Percentiles rank a stretch among this genome's conserved stretches.
Evolutionary conservation across 2,329 filamentous ascomycete species (phyloP).

Genomic region (Orbilia ellipsospora): DNA sequence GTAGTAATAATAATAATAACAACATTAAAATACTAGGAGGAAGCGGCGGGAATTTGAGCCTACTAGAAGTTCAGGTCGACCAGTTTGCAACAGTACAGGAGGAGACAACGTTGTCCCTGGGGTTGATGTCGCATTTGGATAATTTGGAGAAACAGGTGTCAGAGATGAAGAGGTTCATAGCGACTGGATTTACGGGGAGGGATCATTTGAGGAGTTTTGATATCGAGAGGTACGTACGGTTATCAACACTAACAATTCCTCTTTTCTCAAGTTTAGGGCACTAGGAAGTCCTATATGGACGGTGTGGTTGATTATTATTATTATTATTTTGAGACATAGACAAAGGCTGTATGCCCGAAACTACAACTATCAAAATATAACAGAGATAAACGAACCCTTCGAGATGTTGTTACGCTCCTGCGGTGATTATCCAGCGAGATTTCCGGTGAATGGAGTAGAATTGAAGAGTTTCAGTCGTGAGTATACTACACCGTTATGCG

Average conservation of each 20-base stretch:
- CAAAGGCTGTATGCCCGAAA: slow-evolving; percentile 56
- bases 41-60: not conserved
- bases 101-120: slow-evolving; percentile 57
- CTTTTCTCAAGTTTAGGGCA: not conserved
- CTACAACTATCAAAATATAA: slow-evolving; percentile 57
- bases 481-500: slow-evolving; percentile 9
- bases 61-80: slow-evolving; percentile 21
- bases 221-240: slow-evolving; percentile 32
- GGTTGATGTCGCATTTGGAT: slow-evolving; percentile 57
- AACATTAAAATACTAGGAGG: too few relatives aligned
- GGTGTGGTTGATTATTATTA: too few relatives aligned
- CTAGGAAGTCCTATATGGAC: not conserved
- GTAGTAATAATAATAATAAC: too few relatives aligned
- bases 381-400: slow-evolving; percentile 57
- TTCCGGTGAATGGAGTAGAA: slow-evolving; percentile 55
- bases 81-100: slow-evolving; percentile 56
- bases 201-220: slow-evolving; percentile 41
- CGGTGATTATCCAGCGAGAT: slow-evolving; percentile 53
- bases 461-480: slow-evolving; percentile 56
- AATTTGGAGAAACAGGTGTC: slow-evolving; percentile 56
- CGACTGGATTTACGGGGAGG: slow-evolving; percentile 54
- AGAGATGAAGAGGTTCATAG: slow-evolving; percentile 57
- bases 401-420: slow-evolving; percentile 50
- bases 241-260: not conserved
- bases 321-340: slow-evolving; percentile 18